Base-by-base conservation (phyloP, 129 eudicot genomes). In the Arctium minus region DNA sequence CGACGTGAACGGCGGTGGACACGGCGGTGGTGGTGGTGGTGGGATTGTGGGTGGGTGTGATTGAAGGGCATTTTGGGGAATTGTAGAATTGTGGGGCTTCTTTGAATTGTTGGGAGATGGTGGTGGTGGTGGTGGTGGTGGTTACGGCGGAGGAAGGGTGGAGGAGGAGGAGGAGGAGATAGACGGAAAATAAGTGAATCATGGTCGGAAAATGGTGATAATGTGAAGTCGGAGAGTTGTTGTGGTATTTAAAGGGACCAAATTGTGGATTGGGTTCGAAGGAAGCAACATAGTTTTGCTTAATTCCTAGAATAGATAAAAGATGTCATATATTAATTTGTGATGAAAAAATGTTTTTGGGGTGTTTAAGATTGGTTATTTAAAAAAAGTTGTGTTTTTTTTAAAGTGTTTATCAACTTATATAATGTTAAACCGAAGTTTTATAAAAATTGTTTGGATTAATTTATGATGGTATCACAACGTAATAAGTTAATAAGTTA, bases 1-100 rank as follows among this genome's bases (percentile, higher is more conserved):
- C 94, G 6, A 91, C 90, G 38, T 90, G 89, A 35, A 90, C 91
- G 29, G 10, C 15, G 56, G 65, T 18, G 18, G 31, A 10, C 11
- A 40, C 69, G 0, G n/a, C 30, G 42, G 30, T n/a, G 44, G 18
- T 22, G 44, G 13, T 10, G 33, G 79, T 13, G 65, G 2, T 44
- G 27, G 46, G 6, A 40, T 62, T 10, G 22, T 40, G 56, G 74
- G 65, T 73, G 31, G 27, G 64, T 50, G 50, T 27, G 2, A 65
- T 11, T 56, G 77, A 56, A 6, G 85, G 85, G 48, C 88, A 85
- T 42, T 80, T 75, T 7, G 84, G 82, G 1, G 88, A 85, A 36
- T 85, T 85, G 82, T 81, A 85, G 42, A 81, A 85, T 22, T 81
- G 85, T n/a, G 88, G 88, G 64, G 88, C 88, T 81, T 85, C 88